Base-by-base conservation (phyloP, 768 basidiomycete genomes). In the Cytidiella melzeri region DNA sequence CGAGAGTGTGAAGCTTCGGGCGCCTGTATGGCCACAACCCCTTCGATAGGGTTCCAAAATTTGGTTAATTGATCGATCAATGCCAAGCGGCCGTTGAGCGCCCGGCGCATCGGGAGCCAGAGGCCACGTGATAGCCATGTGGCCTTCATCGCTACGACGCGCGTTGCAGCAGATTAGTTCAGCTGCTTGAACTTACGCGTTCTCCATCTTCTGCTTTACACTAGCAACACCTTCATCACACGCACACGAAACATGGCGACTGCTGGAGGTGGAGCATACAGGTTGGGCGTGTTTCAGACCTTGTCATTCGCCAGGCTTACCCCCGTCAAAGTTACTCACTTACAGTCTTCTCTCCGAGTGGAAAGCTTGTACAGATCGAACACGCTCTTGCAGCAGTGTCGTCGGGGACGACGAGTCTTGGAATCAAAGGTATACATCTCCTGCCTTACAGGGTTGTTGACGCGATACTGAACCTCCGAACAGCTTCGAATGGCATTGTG, bases 281-380 rank as follows among this genome's bases (percentile, higher is more conserved):
- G 67, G 69, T 63, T n/a, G 48, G 55, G 11, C 48, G 27, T 48
- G 24, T 51, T 34, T n/a, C 48, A 47, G 46, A 38, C 45, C 45
- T 52, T 45, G 38, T 52, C 23, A 25, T 12, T 13, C 41, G 38
- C 9, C 5, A 24, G 19, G 36, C 46, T 51, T 28, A 54, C 24
- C 13, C 20, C 15, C 13, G 26, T 34, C 25, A 5, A 64, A 97
- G 94, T 64, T 99, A 96, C 76, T 99, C 96, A 57, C 81, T 99
- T 55, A 99, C 96, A 12, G 95, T 96, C 61, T 99, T 99, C 81
- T 96, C 93, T 34, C 96, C 96, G 47, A 96, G 93, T 60, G 95
- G 95, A 57, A 96, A 93, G 77, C 81, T 99, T 44, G 95, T 99
- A 52, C 96, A 99, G 75, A 99, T 99, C 65, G 96, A 99, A 74